These are phyloP conservation scores for Clarireedia homoeocarpa DNA, from an alignment of 2,329 filamentous ascomycete species.

Conservation along the genomic window DNA sequence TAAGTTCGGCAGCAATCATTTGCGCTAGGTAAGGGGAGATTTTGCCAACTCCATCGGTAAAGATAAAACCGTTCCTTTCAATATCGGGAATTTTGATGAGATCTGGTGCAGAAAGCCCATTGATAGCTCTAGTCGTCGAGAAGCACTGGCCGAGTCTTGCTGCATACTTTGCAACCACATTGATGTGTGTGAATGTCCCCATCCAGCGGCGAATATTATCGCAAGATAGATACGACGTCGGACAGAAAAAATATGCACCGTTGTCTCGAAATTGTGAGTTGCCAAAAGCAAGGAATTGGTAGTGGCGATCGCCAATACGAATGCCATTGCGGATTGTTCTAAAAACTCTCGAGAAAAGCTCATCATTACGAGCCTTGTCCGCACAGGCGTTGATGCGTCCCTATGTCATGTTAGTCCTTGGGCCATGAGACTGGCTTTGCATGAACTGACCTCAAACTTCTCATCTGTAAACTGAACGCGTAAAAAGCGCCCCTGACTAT, in stretches of 20 bases:
- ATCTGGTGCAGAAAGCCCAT: constrained; percentile 49
- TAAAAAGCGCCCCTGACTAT: constrained; percentile 69
- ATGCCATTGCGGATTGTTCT: constrained; percentile 72
- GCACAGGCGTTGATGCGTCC: constrained; percentile 51
- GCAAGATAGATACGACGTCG: constrained; percentile 57
- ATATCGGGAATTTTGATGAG: constrained; percentile 61
- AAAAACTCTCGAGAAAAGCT: constrained; percentile 67
- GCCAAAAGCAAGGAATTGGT: constrained; percentile 87
- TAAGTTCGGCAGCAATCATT: constrained; percentile 65
- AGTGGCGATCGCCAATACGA: constrained; percentile 69
- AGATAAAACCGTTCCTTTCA: constrained; percentile 58
- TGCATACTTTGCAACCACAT: constrained; percentile 78
- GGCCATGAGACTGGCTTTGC: constrained; percentile 18
- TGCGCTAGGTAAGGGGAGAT: constrained; percentile 73
- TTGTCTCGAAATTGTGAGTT: constrained; percentile 93
- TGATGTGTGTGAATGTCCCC: constrained; percentile 77
- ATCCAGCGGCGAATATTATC: constrained; percentile 77
- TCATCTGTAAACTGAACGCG: constrained; percentile 89
- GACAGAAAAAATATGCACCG: constrained; percentile 87
- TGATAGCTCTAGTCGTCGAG: constrained; percentile 77
- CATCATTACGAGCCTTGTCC: constrained; percentile 48
- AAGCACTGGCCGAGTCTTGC: constrained; percentile 91
- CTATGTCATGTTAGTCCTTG: constrained; percentile 28
- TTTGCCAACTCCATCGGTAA: constrained; percentile 89
- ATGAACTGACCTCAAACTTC: constrained; percentile 31